A percentile compares a stretch with the other conserved stretches of the same genome.
These are phyloP conservation scores for Podaxis pistillaris DNA, from an alignment of 768 basidiomycete species.

Conservation along the genomic window DNA sequence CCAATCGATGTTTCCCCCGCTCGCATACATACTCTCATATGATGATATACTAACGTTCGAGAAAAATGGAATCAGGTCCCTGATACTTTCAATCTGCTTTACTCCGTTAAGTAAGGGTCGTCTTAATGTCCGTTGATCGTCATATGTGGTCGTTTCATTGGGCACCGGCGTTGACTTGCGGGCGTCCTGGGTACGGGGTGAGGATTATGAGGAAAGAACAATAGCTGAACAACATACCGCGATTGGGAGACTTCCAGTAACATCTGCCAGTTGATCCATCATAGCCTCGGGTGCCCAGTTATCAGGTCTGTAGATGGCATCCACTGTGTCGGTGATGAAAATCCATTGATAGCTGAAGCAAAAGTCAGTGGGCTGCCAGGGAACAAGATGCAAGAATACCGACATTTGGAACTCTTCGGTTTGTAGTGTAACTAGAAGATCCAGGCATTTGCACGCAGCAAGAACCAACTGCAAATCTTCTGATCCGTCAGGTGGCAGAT, in stretches of 20 bases:
- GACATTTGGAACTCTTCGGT: slow-evolving; percentile 99
- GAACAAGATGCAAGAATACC: slow-evolving; percentile 8
- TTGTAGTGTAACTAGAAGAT: slow-evolving; percentile 88
- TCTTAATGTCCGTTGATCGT: slow-evolving; percentile 54
- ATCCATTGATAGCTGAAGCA: slow-evolving; percentile 91
- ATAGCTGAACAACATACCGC: slow-evolving; percentile 26
- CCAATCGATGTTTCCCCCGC: slow-evolving; percentile 85
- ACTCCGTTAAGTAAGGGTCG: slow-evolving; percentile 69
- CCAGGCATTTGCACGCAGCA: slow-evolving; percentile 91
- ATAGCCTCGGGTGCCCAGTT: slow-evolving; percentile 83
- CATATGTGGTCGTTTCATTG: slow-evolving; percentile 26
- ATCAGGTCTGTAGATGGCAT: slow-evolving; percentile 87
- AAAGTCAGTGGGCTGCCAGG: slow-evolving; percentile 5
- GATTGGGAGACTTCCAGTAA: slow-evolving; percentile 66
- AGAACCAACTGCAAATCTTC: slow-evolving; percentile 83
- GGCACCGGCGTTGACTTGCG: slow-evolving; percentile 25
- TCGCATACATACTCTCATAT: slow-evolving; percentile 88
- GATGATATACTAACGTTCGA: slow-evolving; percentile 83
- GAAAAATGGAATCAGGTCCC: slow-evolving; percentile 89
- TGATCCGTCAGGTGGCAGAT: slow-evolving; percentile 75
- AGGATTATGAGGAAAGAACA: slow-evolving; percentile 1
- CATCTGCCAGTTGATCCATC: slow-evolving; percentile 87
- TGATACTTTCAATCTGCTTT: slow-evolving; percentile 78
- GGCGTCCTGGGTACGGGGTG: slow-evolving; percentile 25
- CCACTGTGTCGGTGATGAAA: slow-evolving; percentile 96